A percentile compares a stretch with the other conserved stretches of the same genome.
Conservation (phyloP, 2,329 filamentous ascomycete genomes). For the Xylariales sp. region DNA sequence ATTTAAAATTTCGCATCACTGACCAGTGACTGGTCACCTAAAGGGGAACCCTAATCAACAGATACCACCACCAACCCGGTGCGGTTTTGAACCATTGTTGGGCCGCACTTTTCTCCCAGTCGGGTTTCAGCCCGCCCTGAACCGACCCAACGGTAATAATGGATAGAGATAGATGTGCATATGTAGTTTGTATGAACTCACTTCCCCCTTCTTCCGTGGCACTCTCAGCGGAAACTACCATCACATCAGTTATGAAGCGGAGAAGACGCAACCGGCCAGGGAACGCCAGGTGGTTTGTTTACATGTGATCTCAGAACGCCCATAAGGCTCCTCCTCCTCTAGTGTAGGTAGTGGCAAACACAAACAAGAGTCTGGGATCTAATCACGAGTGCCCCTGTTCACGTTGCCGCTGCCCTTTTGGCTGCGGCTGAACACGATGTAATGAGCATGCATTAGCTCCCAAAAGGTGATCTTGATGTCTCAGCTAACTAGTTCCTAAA, state of each 20-base stretch:
- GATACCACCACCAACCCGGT: no score
- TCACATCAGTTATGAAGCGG: background rate
- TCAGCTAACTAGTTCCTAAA: background rate
- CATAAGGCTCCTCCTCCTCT: background rate
- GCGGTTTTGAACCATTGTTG: no score
- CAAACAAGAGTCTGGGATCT: background rate
- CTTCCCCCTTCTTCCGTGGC: background rate
- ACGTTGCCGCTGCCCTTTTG: no score
- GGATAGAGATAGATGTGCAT: background rate
- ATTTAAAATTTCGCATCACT: no score
- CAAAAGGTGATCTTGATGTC: background rate
- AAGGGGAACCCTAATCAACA: no score
- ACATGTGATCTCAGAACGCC: slow-evolving; percentile 1
- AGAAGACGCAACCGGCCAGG: background rate
- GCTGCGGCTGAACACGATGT: background rate
- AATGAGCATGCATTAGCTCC: slow-evolving; percentile 14
- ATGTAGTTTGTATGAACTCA: background rate
- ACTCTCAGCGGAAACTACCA: background rate
- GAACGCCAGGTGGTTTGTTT: background rate
- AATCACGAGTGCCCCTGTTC: background rate
- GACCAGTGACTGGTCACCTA: no score
- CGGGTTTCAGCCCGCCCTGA: background rate
- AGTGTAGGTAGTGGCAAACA: background rate
- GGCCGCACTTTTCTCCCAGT: no score
- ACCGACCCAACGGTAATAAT: background rate